Conservation (phyloP, 2,329 filamentous ascomycete genomes). For the Epichloe uncinata region DNA sequence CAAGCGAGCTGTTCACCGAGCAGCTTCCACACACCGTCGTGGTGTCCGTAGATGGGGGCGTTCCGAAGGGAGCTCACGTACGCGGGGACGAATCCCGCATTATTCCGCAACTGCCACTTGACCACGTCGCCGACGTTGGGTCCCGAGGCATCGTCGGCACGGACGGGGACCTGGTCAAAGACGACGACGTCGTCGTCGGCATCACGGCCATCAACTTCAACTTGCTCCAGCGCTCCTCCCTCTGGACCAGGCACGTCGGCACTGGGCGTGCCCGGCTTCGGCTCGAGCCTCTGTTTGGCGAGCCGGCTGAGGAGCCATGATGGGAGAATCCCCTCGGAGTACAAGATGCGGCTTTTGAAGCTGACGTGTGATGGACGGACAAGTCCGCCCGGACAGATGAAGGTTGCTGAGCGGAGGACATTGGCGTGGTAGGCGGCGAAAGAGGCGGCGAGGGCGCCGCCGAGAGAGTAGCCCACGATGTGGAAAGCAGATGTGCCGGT, state of each 20-base stretch:
- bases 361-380: slow-evolving; percentile 50
- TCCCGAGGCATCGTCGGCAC: slow-evolving; percentile 30
- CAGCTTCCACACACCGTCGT: slow-evolving; percentile 42
- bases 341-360: slow-evolving; percentile 48
- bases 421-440: slow-evolving; percentile 59
- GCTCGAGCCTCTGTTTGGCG: slow-evolving; percentile 35
- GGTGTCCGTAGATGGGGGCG: slow-evolving; percentile 53
- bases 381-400: slow-evolving; percentile 57
- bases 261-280: slow-evolving; percentile 20
- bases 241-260: slow-evolving; percentile 15
- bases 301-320: slow-evolving; percentile 41
- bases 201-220: background rate
- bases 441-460: slow-evolving; percentile 62
- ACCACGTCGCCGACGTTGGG: slow-evolving; percentile 47
- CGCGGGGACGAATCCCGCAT: slow-evolving; percentile 53
- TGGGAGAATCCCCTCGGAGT: slow-evolving; percentile 46
- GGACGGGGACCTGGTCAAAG: slow-evolving; percentile 37
- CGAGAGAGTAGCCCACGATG: slow-evolving; percentile 69
- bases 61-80: slow-evolving; percentile 60
- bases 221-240: background rate
- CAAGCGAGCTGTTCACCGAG: slow-evolving; percentile 36
- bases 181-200: slow-evolving; percentile 23
- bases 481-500: slow-evolving; percentile 44
- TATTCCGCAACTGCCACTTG: slow-evolving; percentile 53
- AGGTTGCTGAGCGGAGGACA: slow-evolving; percentile 47